Base-by-base conservation (phyloP, 306 rosid species). In the Vicia faba region DNA sequence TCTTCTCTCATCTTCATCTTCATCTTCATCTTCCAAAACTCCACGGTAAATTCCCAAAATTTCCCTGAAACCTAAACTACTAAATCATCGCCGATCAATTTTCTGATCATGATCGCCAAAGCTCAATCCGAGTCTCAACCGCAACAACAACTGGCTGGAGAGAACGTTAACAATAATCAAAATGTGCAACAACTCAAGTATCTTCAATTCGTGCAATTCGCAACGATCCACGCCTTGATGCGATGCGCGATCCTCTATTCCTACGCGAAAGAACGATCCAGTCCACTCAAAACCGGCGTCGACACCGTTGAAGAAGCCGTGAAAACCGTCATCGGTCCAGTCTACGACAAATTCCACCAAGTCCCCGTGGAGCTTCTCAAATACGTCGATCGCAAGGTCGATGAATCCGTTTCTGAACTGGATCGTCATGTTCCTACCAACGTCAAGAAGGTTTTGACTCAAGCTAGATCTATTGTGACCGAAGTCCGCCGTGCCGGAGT, bases 401-500 rank as follows among this genome's bases (percentile, higher is more conserved):
- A 80, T 1, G 91, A 71, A 41, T 91, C 92, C 4, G 90, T 91
- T 56, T 60, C 70, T 2, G 84, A 64, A 80, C 14, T 92, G 26
- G 95, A 92, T 26, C 81, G 91, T 64, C 89, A 56, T n/a, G 84
- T 87, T 15, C 92, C 92, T 3, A 55, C 84, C 39, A 65, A 78
- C 28, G 66, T 92, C 19, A 92, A 84, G 92, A 85, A 78, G 51
- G 95, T 69, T 25, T 92, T 96, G n/a, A 50, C 75, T 31, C 91
- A 85, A 49, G 96, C 96, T 11, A 62, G 84, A 4, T 61, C 81
- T 0, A 84, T 88, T 9, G 89, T 86, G 0, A 49, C 84, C 0
- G 89, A 86, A 20, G 91, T 91, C 18, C 85, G 80, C 55, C 87
- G 87, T 8, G 40, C 85, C 0, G 92, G 97, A 4, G 86, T 91